phyloP scores from a whole-genome alignment of 2,329 filamentous ascomycete species.

The Diaporthe amygdali region DNA sequence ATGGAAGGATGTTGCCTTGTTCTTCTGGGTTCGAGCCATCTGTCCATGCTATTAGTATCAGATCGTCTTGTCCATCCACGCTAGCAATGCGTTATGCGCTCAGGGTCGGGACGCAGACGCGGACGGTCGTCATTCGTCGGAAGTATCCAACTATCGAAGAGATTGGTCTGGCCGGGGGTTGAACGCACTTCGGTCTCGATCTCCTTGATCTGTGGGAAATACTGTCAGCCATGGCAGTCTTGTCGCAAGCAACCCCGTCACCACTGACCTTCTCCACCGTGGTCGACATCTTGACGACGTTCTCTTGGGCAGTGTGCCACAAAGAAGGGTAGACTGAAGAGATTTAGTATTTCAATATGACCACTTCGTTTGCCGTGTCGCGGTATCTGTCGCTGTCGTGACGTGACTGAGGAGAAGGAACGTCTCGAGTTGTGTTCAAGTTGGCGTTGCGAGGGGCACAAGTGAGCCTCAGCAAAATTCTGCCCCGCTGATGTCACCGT shows the following conservation, averaged over 20 bases:
- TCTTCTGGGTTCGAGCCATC: slow-evolving; percentile 81
- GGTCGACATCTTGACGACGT: slow-evolving; percentile 78
- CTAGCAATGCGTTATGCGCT: not conserved
- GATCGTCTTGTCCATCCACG: not conserved
- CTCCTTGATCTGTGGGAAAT: slow-evolving; percentile 78
- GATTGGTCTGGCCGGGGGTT: slow-evolving; percentile 12
- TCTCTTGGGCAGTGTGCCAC: slow-evolving; percentile 9
- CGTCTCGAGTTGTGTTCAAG: not conserved
- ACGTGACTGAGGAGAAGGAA: not conserved
- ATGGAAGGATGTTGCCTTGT: slow-evolving; percentile 94
- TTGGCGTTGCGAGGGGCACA: not conserved
- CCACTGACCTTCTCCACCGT: slow-evolving; percentile 88
- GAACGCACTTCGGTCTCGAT: slow-evolving; percentile 87
- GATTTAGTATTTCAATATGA: not conserved
- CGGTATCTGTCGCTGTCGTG: not conserved
- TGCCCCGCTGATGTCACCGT: slow-evolving; percentile 23
- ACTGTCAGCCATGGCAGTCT: slow-evolving; percentile 36
- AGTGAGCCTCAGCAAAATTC: slow-evolving; percentile 4
- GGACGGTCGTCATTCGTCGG: not conserved
- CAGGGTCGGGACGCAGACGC: not conserved
- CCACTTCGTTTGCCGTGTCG: not conserved
- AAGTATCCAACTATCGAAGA: not conserved
- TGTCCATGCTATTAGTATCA: slow-evolving; percentile 40
- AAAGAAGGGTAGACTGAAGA: not conserved
- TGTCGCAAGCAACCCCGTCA: slow-evolving; percentile 9